These are phyloP conservation scores for Mortierella sp. DNA, from an alignment of 371 early-diverging fungal genomes.

Conservation along the genomic window DNA sequence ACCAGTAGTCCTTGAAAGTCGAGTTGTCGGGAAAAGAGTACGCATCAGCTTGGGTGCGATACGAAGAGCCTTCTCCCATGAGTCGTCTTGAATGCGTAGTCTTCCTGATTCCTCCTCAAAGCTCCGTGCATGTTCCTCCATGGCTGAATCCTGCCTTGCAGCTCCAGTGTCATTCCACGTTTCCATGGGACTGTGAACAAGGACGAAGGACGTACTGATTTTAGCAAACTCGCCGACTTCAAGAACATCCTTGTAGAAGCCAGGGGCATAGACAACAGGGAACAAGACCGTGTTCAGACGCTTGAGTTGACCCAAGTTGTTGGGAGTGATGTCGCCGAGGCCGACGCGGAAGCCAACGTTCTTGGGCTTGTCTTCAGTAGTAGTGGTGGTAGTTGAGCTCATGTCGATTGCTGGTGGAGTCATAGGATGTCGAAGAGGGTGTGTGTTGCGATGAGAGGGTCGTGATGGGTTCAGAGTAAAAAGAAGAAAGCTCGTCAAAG, in stretches of 20 bases:
- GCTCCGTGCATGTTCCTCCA: background rate
- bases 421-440: slow-evolving; percentile 14
- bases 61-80: background rate
- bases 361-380: slow-evolving; percentile 30
- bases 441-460: background rate
- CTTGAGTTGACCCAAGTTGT: slow-evolving; percentile 80
- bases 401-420: slow-evolving; percentile 51
- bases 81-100: background rate
- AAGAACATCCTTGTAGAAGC: slow-evolving; percentile 86
- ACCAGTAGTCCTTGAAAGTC: background rate
- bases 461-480: background rate
- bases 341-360: slow-evolving; percentile 58
- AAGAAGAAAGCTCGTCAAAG: slow-evolving; percentile 14
- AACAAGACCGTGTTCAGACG: slow-evolving; percentile 86
- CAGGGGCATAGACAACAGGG: slow-evolving; percentile 86
- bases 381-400: slow-evolving; percentile 30
- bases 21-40: background rate
- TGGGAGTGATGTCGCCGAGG: slow-evolving; percentile 76
- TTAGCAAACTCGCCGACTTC: slow-evolving; percentile 80
- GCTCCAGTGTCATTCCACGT: background rate
- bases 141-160: too few species aligned
- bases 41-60: background rate
- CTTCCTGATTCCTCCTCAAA: too few species aligned
- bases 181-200: background rate
- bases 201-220: slow-evolving; percentile 64